These are phyloP conservation scores for Viridothelium virens DNA, from an alignment of 495 filamentous ascomycete genomes.

Conservation along the genomic window DNA sequence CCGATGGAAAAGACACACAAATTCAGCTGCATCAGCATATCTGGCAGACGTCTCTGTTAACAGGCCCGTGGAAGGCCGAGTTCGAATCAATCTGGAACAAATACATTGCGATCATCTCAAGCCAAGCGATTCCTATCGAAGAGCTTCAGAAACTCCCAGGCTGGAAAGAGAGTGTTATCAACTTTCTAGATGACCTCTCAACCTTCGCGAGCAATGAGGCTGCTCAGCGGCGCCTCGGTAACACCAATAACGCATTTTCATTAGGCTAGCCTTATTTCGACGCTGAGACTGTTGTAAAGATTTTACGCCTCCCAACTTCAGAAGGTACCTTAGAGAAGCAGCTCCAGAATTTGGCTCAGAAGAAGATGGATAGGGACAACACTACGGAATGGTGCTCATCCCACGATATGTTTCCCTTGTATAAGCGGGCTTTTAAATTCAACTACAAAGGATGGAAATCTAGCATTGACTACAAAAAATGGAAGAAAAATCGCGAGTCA, in stretches of 20 bases:
- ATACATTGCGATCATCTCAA: not conserved
- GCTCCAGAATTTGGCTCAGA: not conserved
- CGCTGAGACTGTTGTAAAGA: not conserved
- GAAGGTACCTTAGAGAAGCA: not conserved
- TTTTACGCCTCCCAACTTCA: not conserved
- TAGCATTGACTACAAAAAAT: not conserved
- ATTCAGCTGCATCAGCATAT: not conserved
- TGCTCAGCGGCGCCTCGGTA: not conserved
- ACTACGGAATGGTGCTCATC: not conserved
- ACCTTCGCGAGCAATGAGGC: not conserved
- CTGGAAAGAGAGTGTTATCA: not conserved
- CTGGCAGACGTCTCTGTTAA: not conserved
- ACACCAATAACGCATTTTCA: not conserved
- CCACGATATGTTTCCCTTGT: not conserved
- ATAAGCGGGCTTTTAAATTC: not conserved
- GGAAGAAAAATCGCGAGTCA: not conserved
- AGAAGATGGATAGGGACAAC: not conserved
- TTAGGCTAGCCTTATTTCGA: not conserved
- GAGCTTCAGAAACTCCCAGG: not conserved
- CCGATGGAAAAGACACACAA: not conserved
- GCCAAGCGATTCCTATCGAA: not conserved
- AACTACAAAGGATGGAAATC: constrained; percentile 1
- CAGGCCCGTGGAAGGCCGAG: not conserved
- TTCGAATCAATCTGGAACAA: not conserved
- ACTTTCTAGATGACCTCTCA: not conserved